Percentiles rank a stretch among this genome's conserved stretches.
Evolutionary conservation across 2,329 filamentous ascomycete species (phyloP).

Genomic region (Neofusicoccum cordaticola): DNA sequence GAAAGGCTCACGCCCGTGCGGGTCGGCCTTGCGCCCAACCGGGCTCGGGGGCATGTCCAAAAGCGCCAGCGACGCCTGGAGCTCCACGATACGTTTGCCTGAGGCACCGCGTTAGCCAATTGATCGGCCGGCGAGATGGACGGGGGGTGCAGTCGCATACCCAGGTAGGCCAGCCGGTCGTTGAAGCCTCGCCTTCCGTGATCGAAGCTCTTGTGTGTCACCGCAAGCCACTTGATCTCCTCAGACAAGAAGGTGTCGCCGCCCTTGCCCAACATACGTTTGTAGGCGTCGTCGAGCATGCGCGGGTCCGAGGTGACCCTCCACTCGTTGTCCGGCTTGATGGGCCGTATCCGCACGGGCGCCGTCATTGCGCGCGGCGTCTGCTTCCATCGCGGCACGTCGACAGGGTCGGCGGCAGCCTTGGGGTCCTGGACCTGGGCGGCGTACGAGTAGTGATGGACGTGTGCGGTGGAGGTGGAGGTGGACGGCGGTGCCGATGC

Average conservation of each 20-base stretch:
- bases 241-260: conserved; percentile 76
- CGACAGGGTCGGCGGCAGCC: conserved; percentile 26
- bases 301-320: conserved; percentile 72
- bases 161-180: conserved; percentile 83
- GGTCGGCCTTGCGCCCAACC: conserved; percentile 23
- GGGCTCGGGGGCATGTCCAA: conserved; percentile 45
- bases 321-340: conserved; percentile 59
- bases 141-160: conserved; percentile 47
- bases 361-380: conserved; percentile 49
- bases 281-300: conserved; percentile 74
- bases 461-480: conserved; percentile 26
- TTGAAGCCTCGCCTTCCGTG: conserved; percentile 93
- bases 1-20: conserved; percentile 61
- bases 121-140: neutral
- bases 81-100: conserved; percentile 63
- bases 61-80: conserved; percentile 64
- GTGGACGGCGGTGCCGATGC: conserved; percentile 35
- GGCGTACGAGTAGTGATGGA: neutral
- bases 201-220: conserved; percentile 98
- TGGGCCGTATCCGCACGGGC: conserved; percentile 54
- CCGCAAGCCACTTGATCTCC: conserved; percentile 92
- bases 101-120: conserved; percentile 21
- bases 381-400: conserved; percentile 49
- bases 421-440: conserved; percentile 18
- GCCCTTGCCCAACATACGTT: conserved; percentile 68